Percentiles rank a stretch among this genome's conserved stretches.
Conservation (phyloP, 768 basidiomycete genomes). For the Rhodotorula toruloides region DNA sequence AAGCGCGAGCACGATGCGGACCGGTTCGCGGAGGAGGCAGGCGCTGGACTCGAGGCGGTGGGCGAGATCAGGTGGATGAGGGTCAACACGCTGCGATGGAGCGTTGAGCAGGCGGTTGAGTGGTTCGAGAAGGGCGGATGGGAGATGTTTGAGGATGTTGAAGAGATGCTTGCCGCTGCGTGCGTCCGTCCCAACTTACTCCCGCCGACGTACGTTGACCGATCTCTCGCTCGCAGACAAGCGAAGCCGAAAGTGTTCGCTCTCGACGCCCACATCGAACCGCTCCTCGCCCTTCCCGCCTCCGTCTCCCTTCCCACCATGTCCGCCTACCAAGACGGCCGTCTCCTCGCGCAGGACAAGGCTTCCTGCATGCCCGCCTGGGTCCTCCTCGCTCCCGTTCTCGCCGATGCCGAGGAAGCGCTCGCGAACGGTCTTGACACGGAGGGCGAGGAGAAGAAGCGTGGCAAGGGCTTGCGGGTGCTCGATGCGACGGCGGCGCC, state of each 20-base stretch:
- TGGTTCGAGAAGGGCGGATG: constrained; percentile 42
- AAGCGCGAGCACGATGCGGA: constrained; percentile 31
- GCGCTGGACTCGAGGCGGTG: constrained; percentile 1
- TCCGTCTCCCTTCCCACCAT: constrained; percentile 62
- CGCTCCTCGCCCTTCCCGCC: constrained; percentile 71
- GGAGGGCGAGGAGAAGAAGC: constrained; percentile 11
- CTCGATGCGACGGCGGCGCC: constrained; percentile 96
- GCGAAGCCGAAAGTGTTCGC: constrained; percentile 56
- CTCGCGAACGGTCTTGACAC: neutral
- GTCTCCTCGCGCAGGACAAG: constrained; percentile 91
- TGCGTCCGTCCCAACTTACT: constrained; percentile 19
- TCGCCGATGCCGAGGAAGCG: constrained; percentile 44
- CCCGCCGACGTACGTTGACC: constrained; percentile 6
- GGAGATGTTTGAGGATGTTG: constrained; percentile 31
- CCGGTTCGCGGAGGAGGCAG: constrained; percentile 28
- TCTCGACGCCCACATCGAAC: constrained; percentile 71
- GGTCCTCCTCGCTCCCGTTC: constrained; percentile 69
- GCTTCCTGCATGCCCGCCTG: constrained; percentile 93
- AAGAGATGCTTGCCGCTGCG: constrained; percentile 35
- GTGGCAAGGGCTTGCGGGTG: constrained; percentile 50
- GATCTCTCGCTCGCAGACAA: constrained; percentile 28
- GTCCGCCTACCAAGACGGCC: constrained; percentile 66
- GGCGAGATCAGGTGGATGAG: constrained; percentile 63
- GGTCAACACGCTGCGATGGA: constrained; percentile 69
- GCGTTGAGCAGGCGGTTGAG: constrained; percentile 60